Base-by-base conservation (phyloP, 2,329 filamentous ascomycete species). In the Epichloe brachyelytri region DNA sequence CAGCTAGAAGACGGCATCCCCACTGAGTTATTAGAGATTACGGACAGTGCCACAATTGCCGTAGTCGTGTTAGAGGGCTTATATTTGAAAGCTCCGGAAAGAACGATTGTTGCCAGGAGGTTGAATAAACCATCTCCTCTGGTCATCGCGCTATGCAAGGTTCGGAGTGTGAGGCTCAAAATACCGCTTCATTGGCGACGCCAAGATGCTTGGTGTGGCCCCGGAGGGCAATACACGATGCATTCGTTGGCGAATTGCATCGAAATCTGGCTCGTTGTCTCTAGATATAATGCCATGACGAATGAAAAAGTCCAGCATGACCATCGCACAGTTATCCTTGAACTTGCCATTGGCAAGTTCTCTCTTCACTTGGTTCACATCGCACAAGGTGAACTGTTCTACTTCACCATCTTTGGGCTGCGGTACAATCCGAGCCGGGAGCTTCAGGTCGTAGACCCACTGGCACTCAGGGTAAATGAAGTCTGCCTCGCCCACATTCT, bases 381-480 rank as follows among this genome's bases (percentile, higher is more conserved):
- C 82, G 77, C 81, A 83, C 52, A 96, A 73, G 62, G 80, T 78
- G 64, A 97, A 97, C 54, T 81, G 79, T 61, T 89, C 87, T 4
- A 95, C 93, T 70, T 98, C 93, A 49, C 85, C 83, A 65, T 98
- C 93, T 53, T 85, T 83, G 17, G 91, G 90, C 63, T 76, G 78
- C 12, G 86, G 89, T 37, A 79, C 70, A 4, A 88, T 74, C 53
- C 82, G 80, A 5, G 72, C 68, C 2, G 83, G 78, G 56, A 98
- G 71, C 66, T 88, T 83, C 55, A 97, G 71, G 65, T 98, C 89
- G 69, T 93, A 98, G 43, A 95, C 74, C 72, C 89, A 96, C 68
- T 97, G 85, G 60, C 82, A 83, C 69, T 97, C 93, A 0, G 93
- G 93, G 68, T 95, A 91, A 63, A 95, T 75, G 61, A 94, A 74